Evolutionary conservation across 768 basidiomycete species (phyloP).

Genomic region (Mycena pura): DNA sequence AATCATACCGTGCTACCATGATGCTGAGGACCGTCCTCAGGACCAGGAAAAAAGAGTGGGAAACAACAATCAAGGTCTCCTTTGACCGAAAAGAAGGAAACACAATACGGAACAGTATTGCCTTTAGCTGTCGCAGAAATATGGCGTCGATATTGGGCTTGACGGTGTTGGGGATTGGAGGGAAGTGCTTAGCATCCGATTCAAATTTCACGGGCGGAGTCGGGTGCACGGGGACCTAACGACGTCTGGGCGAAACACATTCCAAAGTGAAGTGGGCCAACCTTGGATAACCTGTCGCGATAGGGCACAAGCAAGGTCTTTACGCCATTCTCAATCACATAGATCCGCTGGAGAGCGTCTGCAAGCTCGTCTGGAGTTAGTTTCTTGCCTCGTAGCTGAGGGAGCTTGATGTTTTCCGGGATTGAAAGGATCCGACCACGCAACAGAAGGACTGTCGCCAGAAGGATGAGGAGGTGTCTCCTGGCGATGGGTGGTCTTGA

Average conservation of each 20-base stretch:
- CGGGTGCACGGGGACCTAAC: constrained; percentile 54
- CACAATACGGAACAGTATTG: constrained; percentile 74
- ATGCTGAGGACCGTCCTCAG: constrained; percentile 88
- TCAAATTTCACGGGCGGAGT: constrained; percentile 57
- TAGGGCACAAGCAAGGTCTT: constrained; percentile 74
- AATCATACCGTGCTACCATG: constrained; percentile 62
- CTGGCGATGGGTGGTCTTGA: not conserved
- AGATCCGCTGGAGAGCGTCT: constrained; percentile 65
- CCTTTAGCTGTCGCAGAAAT: constrained; percentile 75
- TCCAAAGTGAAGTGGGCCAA: constrained; percentile 35
- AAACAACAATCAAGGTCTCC: constrained; percentile 73
- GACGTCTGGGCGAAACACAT: too few relatives aligned
- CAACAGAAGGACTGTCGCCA: constrained; percentile 57
- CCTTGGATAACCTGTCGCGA: constrained; percentile 67
- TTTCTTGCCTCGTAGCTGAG: constrained; percentile 35
- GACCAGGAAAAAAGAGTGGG: constrained; percentile 88
- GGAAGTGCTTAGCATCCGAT: constrained; percentile 65
- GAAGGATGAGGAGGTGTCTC: constrained; percentile 43
- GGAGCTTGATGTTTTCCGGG: constrained; percentile 38
- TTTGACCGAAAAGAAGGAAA: constrained; percentile 68
- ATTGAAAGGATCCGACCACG: constrained; percentile 50
- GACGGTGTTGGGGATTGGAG: constrained; percentile 51
- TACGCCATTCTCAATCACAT: constrained; percentile 64
- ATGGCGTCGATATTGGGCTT: constrained; percentile 74
- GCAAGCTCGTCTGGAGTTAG: constrained; percentile 49